Evolutionary conservation across 192 early-diverging fungal genomes (phyloP).

Genomic region (Linnemannia zychae): DNA sequence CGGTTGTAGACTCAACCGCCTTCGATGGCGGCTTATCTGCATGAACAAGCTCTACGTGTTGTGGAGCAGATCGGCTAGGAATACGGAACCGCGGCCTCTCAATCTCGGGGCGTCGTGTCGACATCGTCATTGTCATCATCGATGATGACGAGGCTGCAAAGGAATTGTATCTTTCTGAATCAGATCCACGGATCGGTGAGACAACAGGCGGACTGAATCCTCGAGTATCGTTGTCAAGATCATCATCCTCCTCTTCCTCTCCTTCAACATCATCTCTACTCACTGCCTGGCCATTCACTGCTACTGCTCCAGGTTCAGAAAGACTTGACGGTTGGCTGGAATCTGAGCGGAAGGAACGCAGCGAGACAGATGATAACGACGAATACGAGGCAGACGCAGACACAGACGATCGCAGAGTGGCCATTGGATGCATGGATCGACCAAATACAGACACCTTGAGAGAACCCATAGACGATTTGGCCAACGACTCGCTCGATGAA

Average conservation of each 20-base stretch:
- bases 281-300: background rate
- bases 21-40: background rate
- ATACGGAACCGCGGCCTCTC: background rate
- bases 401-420: background rate
- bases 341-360: conserved; percentile 15
- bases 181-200: conserved; percentile 27
- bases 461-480: conserved; percentile 20
- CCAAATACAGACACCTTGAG: conserved; percentile 52
- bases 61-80: background rate
- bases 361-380: conserved; percentile 26
- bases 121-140: background rate
- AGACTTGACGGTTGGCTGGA: conserved; percentile 6
- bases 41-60: background rate
- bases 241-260: conserved; percentile 7
- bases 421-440: background rate
- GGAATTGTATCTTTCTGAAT: background rate
- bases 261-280: background rate
- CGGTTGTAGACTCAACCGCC: background rate
- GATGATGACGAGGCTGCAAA: conserved; percentile 7
- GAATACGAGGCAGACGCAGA: conserved; percentile 15
- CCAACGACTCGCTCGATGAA: conserved; percentile 2
- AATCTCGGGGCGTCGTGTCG: background rate
- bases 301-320: background rate
- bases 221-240: conserved; percentile 19
- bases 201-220: conserved; percentile 44